Base-by-base conservation (phyloP, 108 stramenopile genomes). In the Cyclotella atomus region DNA sequence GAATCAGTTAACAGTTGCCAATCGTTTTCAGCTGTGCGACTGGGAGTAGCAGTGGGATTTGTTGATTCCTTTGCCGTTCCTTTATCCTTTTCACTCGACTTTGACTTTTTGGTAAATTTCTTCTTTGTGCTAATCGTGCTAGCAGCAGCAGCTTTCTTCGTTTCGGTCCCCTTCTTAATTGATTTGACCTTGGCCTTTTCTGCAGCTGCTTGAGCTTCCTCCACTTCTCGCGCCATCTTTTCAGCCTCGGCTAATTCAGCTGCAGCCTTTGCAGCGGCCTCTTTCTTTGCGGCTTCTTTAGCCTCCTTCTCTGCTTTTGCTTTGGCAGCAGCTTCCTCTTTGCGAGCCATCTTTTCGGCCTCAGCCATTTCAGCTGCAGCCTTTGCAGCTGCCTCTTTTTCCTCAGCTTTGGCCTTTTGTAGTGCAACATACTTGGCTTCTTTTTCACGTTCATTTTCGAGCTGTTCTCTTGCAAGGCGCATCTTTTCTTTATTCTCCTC, bases 1-100 rank as follows among this genome's bases (percentile, higher is more conserved):
- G 77, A 64, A 24, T 79, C 77, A 4, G 77, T 65, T 47, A 79
- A 72, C 36, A 29, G 49, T 24, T 57, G 43, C 77, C 77, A 79
- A 20, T 79, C 71, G 45, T 62, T 64, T 29, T 20, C 45, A 5
- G 30, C 0, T 41, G 46, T 29, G 44, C 12, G 60, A 4, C 43
- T 3, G 28, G 65, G 1, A 9, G n/a, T n/a, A n/a, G 47, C 27
- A 2, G 65, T 10, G 41, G 55, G 6, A 6, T 50, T 27, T 25
- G 29, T 24, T 49, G 59, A 35, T 29, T 59, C 47, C 60, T 76
- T 54, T 33, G 46, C n/a, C 4, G 24, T 33, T 62, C 36, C 33
- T 57, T 76, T 70, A 38, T 57, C 16, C 50, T 62, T 70, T 47
- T 29, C 35, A 25, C 69, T 70, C 35, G 73, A 32, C 32, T 56